Conservation (phyloP, 78 protist species). For the slime mould (Dictyostelium discoideum) region DNA sequence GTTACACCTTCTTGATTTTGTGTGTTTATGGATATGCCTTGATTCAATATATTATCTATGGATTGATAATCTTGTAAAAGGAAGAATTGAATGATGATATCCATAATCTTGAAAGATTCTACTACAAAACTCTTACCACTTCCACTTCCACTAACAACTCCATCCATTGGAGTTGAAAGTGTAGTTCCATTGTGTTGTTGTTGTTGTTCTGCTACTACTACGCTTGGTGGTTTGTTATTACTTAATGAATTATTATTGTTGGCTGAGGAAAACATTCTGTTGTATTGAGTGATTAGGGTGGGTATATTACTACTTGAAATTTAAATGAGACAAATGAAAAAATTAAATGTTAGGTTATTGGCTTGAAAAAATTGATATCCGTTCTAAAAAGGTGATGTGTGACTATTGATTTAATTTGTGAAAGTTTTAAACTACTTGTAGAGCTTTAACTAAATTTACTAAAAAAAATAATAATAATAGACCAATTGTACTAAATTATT, state of each 20-base stretch:
- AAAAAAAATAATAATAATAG: conserved; percentile 7
- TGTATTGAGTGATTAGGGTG: neutral
- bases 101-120: conserved; percentile 41
- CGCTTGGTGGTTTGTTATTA: neutral
- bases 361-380: conserved; percentile 8
- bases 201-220: neutral
- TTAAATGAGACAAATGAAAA: neutral
- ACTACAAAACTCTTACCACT: neutral
- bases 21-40: conserved; percentile 7
- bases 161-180: neutral
- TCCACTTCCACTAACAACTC: neutral
- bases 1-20: conserved; percentile 55
- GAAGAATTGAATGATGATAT: conserved; percentile 37
- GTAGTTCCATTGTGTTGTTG: neutral
- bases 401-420: conserved; percentile 3
- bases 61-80: conserved; percentile 11
- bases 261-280: neutral
- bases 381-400: neutral
- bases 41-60: conserved; percentile 17
- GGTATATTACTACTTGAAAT: neutral
- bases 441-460: conserved; percentile 11
- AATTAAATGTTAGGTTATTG: conserved; percentile 10
- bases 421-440: neutral
- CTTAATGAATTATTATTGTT: neutral
- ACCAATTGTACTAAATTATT: neutral